Evolutionary conservation across 306 rosid genomes (phyloP).

Genomic region (Castanea mollissima): DNA sequence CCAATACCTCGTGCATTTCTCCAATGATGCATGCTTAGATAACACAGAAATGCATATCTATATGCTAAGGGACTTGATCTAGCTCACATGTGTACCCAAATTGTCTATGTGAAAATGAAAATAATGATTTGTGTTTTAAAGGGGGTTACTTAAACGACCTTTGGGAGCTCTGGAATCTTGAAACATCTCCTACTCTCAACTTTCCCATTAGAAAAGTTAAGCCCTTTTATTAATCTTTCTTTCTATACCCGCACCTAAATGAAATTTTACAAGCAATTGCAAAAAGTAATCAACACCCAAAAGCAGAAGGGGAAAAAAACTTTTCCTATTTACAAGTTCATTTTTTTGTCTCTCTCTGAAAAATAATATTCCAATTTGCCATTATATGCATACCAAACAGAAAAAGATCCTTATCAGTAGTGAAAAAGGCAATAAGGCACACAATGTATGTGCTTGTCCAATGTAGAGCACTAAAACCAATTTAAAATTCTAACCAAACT

Average conservation of each 20-base stretch:
- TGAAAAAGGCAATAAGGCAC: background rate
- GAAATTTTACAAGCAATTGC: conserved; percentile 17
- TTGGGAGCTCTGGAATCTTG: conserved; percentile 1
- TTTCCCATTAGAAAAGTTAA: conserved; percentile 6
- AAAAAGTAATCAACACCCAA: conserved; percentile 15
- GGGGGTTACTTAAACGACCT: background rate
- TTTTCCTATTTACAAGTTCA: background rate
- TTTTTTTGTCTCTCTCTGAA: too few relatives aligned
- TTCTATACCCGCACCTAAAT: conserved; percentile 16
- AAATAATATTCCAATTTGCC: background rate
- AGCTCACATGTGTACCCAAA: background rate
- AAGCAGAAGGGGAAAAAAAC: background rate
- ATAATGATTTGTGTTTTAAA: background rate
- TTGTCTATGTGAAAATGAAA: background rate
- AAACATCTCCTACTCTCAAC: conserved; percentile 14
- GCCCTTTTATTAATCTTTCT: background rate
- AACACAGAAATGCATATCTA: background rate
- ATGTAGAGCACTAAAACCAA: background rate
- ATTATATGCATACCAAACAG: conserved; percentile 11
- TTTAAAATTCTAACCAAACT: background rate
- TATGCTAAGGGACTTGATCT: background rate
- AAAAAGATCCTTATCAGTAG: background rate
- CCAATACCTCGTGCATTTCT: background rate
- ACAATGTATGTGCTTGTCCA: background rate
- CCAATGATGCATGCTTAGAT: background rate